Percentiles rank a stretch among this genome's conserved stretches.
Conservation (phyloP, 192 early-diverging fungal genomes). For the Podila epigama region DNA sequence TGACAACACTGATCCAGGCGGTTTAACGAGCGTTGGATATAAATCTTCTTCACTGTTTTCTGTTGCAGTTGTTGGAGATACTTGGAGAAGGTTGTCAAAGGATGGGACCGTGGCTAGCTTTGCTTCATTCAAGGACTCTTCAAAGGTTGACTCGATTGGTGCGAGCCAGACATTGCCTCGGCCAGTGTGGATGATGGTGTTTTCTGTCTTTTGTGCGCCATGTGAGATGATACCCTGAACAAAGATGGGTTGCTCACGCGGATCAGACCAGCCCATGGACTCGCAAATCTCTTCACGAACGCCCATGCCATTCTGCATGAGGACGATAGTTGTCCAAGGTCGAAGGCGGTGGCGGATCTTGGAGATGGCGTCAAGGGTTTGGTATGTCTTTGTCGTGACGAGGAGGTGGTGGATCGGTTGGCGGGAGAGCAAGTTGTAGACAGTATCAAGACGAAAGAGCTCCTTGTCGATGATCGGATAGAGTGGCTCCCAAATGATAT, state of each 20-base stretch:
- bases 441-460: slow-evolving; percentile 22
- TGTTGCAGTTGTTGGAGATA: not conserved
- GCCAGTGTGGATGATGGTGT: slow-evolving; percentile 65
- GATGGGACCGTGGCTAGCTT: not conserved
- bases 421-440: slow-evolving; percentile 36
- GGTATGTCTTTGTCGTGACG: slow-evolving; percentile 72
- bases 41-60: slow-evolving; percentile 17
- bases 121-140: not conserved
- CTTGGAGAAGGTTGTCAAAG: not conserved
- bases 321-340: slow-evolving; percentile 58
- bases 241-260: slow-evolving; percentile 41
- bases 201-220: slow-evolving; percentile 51
- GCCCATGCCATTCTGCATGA: slow-evolving; percentile 77
- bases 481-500: slow-evolving; percentile 48
- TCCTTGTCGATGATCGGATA: slow-evolving; percentile 13
- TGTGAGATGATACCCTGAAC: slow-evolving; percentile 48
- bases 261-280: slow-evolving; percentile 56
- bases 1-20: not conserved
- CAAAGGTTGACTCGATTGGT: slow-evolving; percentile 6
- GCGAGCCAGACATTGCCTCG: slow-evolving; percentile 59
- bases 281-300: slow-evolving; percentile 60
- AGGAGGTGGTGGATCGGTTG: slow-evolving; percentile 60
- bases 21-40: slow-evolving; percentile 6
- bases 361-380: slow-evolving; percentile 59
- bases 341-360: slow-evolving; percentile 58